A percentile compares a stretch with the other conserved stretches of the same genome.
Conservation (phyloP, 371 early-diverging fungal species). For the Apophysomyces trapeziformis region DNA sequence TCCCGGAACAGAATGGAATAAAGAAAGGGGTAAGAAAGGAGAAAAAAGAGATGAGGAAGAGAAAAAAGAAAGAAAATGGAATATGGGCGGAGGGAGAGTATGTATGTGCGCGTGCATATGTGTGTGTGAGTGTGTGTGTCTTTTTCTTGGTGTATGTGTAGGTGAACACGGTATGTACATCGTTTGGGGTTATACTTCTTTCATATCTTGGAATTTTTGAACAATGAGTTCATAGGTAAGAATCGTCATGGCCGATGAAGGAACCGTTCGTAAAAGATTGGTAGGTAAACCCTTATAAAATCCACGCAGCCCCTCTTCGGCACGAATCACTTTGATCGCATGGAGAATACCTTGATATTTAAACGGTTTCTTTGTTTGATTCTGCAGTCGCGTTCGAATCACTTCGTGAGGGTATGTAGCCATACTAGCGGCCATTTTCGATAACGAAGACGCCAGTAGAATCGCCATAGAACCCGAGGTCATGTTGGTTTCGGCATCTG, state of each 20-base stretch:
- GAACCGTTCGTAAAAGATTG: constrained; percentile 89
- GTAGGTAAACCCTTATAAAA: constrained; percentile 91
- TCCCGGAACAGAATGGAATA: not conserved
- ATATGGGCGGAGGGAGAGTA: no score
- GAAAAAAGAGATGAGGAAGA: no score
- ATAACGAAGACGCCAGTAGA: constrained; percentile 78
- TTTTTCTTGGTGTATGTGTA: not conserved
- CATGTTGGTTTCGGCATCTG: constrained; percentile 23
- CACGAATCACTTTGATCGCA: constrained; percentile 68
- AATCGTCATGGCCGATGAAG: constrained; percentile 86
- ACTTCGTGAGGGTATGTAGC: constrained; percentile 87
- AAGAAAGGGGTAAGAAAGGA: no score
- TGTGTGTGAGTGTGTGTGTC: no score
- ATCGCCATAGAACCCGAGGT: constrained; percentile 58
- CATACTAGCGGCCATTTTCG: constrained; percentile 88
- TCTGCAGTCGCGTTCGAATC: constrained; percentile 89
- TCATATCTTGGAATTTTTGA: constrained; percentile 39
- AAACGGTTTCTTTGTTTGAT: constrained; percentile 72
- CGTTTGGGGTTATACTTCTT: constrained; percentile 18
- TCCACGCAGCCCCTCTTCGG: constrained; percentile 81
- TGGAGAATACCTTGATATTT: constrained; percentile 83
- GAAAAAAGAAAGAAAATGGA: no score
- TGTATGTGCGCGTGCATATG: no score
- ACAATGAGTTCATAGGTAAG: constrained; percentile 81
- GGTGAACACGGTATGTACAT: constrained; percentile 5